A percentile compares a stretch with the other conserved stretches of the same genome.
Conservation (phyloP, 352 stramenopile species). For the Globisporangium spinosum region DNA sequence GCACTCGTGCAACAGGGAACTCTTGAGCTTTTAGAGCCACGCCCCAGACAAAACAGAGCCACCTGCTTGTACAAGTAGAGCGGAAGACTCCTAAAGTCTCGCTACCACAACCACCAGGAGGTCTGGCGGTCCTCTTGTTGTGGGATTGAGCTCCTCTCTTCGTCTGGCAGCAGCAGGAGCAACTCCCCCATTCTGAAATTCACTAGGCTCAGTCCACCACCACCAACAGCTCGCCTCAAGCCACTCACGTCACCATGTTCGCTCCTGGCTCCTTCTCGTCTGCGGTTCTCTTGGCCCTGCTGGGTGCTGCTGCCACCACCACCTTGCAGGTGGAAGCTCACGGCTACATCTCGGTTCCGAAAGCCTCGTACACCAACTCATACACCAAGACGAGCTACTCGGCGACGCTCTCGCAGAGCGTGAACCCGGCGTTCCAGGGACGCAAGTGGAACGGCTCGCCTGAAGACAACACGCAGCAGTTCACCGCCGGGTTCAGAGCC, state of each 20-base stretch:
- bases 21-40: neutral
- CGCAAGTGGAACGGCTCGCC: slow-evolving; percentile 35
- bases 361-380: slow-evolving; percentile 26
- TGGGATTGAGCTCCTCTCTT: neutral
- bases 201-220: slow-evolving; percentile 1
- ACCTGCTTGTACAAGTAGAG: neutral
- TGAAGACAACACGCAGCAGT: slow-evolving; percentile 25
- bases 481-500: slow-evolving; percentile 23
- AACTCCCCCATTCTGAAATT: slow-evolving; percentile 21
- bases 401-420: slow-evolving; percentile 18
- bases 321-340: slow-evolving; percentile 19
- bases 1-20: neutral
- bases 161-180: neutral
- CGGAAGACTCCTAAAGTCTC: no score
- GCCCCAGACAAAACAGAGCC: neutral
- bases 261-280: neutral
- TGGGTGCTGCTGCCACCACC: slow-evolving; percentile 4
- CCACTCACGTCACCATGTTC: neutral
- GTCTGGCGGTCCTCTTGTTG: neutral
- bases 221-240: neutral
- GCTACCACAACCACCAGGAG: neutral
- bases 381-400: slow-evolving; percentile 31
- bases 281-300: neutral
- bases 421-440: slow-evolving; percentile 26
- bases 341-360: slow-evolving; percentile 31